Percentiles rank a stretch among this genome's conserved stretches.
phyloP scores from a whole-genome alignment of 2,329 filamentous ascomycete species.

The Exophiala alcalophila region DNA sequence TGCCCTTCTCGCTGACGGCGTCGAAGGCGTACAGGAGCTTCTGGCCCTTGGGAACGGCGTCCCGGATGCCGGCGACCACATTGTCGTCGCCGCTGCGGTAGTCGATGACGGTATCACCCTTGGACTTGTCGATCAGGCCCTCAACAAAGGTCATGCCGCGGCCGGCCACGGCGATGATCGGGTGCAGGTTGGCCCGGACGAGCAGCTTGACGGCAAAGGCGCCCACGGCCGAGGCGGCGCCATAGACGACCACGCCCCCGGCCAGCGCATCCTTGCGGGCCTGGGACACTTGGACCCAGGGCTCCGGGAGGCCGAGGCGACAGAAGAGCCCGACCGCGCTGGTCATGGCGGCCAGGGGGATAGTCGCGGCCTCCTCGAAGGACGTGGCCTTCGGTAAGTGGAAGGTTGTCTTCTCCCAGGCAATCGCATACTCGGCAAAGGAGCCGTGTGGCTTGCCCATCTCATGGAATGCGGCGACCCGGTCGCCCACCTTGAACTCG shows the following conservation, averaged over 20 bases:
- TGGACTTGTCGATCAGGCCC: constrained; percentile 49
- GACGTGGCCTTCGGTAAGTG: constrained; percentile 51
- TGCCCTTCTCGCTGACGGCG: constrained; percentile 55
- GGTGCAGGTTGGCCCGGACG: constrained; percentile 56
- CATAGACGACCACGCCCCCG: constrained; percentile 51
- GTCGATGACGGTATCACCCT: constrained; percentile 59
- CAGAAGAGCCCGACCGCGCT: constrained; percentile 21
- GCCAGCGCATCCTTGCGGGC: constrained; percentile 18
- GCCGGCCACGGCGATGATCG: constrained; percentile 60
- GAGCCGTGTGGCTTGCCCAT: constrained; percentile 51
- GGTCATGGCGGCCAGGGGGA: constrained; percentile 26
- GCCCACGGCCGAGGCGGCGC: constrained; percentile 57
- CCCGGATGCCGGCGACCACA: constrained; percentile 47
- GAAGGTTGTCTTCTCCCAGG: constrained; percentile 54
- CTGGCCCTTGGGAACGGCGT: constrained; percentile 40
- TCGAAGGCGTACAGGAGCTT: constrained; percentile 56
- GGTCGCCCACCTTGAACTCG: constrained; percentile 56
- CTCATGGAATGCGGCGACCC: constrained; percentile 51
- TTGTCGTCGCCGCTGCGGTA: constrained; percentile 58
- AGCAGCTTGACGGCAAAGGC: constrained; percentile 60
- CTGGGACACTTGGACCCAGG: constrained; percentile 21
- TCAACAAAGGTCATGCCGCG: constrained; percentile 51
- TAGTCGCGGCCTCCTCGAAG: constrained; percentile 49
- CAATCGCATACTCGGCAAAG: constrained; percentile 58
- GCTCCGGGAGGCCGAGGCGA: constrained; percentile 24